A percentile compares a stretch with the other conserved stretches of the same genome.
Evolutionary conservation across 192 early-diverging fungal species (phyloP).

Genomic region (Coemansia sp.): DNA sequence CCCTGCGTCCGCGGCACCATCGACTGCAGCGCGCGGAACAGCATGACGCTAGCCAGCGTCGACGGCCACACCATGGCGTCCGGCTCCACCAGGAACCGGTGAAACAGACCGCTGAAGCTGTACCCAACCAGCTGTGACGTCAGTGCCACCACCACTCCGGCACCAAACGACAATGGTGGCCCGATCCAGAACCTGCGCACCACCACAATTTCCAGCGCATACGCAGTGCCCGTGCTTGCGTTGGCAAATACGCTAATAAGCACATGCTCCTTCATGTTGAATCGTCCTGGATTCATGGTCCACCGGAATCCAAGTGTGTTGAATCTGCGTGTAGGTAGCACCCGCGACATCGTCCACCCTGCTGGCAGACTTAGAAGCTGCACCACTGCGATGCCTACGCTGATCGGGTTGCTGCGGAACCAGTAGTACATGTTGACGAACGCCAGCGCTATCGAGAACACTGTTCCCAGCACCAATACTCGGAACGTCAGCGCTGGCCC

Average conservation of each 20-base stretch:
- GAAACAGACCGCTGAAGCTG: constrained; percentile 67
- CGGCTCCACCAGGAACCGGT: constrained; percentile 77
- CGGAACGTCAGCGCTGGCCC: constrained; percentile 66
- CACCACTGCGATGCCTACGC: constrained; percentile 64
- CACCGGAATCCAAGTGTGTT: constrained; percentile 36
- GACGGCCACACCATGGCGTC: constrained; percentile 82
- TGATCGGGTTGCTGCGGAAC: constrained; percentile 77
- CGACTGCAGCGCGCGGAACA: constrained; percentile 75
- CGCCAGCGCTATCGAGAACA: constrained; percentile 60
- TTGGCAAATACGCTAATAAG: constrained; percentile 76
- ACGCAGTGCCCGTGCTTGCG: constrained; percentile 66
- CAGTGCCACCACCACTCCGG: constrained; percentile 63
- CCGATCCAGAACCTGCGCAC: constrained; percentile 64
- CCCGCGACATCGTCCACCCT: constrained; percentile 61
- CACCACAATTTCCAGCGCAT: constrained; percentile 71
- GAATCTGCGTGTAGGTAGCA: constrained; percentile 57
- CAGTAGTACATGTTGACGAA: constrained; percentile 75
- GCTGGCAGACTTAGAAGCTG: constrained; percentile 70
- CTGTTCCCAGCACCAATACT: constrained; percentile 62
- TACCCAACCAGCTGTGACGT: constrained; percentile 67
- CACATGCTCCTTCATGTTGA: constrained; percentile 81
- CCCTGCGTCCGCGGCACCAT: constrained; percentile 25
- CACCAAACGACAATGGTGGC: constrained; percentile 61
- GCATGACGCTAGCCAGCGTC: constrained; percentile 68
- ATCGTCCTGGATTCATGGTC: constrained; percentile 75